Conservation (phyloP, 2,329 filamentous ascomycete genomes). For the Niveomyces coronatus region DNA sequence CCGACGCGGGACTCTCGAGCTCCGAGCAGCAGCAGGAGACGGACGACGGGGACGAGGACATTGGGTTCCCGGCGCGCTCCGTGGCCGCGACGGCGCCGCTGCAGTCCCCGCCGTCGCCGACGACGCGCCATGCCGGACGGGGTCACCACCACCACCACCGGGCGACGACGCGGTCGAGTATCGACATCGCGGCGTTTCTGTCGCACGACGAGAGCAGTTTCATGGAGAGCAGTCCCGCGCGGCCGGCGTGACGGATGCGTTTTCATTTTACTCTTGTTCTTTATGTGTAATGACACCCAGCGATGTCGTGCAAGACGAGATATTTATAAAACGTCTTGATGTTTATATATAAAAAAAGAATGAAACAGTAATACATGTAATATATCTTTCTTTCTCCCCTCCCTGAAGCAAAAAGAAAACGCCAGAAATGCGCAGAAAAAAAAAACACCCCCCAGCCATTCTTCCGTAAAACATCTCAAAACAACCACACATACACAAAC, state of each 20-base stretch:
- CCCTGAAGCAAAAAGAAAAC: too few species aligned
- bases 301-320: too few species aligned
- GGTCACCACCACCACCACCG: not conserved
- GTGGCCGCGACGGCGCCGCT: slow-evolving; percentile 21
- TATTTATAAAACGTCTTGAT: too few species aligned
- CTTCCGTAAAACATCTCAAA: slow-evolving; percentile 42
- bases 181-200: slow-evolving; percentile 47
- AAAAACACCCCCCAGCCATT: too few species aligned
- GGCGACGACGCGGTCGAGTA: slow-evolving; percentile 31
- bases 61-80: slow-evolving; percentile 31
- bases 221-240: slow-evolving; percentile 42
- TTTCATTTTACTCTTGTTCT: not conserved
- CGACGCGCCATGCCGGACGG: slow-evolving; percentile 17
- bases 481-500: slow-evolving; percentile 91
- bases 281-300: too few species aligned
- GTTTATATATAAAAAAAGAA: too few species aligned
- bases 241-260: slow-evolving; percentile 16
- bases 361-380: too few species aligned
- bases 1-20: slow-evolving; percentile 52
- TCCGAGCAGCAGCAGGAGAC: slow-evolving; percentile 14
- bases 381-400: too few species aligned
- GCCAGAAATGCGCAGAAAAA: too few species aligned
- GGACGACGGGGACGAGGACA: slow-evolving; percentile 16
- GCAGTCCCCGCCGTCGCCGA: slow-evolving; percentile 27
- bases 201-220: slow-evolving; percentile 49